A percentile compares a stretch with the other conserved stretches of the same genome.
Evolutionary conservation across 2,329 filamentous ascomycete genomes (phyloP).

Genomic region (Fusarium buharicum): DNA sequence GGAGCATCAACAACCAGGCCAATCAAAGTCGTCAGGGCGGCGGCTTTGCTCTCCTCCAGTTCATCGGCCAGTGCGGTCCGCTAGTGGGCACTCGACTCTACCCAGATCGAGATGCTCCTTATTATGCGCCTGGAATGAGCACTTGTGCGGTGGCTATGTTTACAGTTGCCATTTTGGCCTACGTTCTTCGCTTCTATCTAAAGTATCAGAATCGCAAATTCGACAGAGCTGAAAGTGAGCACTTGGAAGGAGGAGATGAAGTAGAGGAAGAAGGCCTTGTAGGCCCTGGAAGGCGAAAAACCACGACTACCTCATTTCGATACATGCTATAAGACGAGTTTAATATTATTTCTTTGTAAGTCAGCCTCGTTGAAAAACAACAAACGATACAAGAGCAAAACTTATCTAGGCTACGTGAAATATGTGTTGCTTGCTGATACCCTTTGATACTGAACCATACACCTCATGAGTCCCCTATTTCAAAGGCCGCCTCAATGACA

Average conservation of each 20-base stretch:
- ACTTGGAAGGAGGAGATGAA: slow-evolving; percentile 31
- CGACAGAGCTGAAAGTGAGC: slow-evolving; percentile 50
- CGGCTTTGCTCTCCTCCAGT: slow-evolving; percentile 82
- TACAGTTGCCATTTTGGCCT: slow-evolving; percentile 66
- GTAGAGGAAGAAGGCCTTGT: slow-evolving; percentile 57
- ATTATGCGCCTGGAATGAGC: slow-evolving; percentile 71
- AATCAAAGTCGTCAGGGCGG: slow-evolving; percentile 75
- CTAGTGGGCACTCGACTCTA: slow-evolving; percentile 75
- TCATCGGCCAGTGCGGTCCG: slow-evolving; percentile 84
- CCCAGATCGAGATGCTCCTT: slow-evolving; percentile 68
- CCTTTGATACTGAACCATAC: slow-evolving; percentile 17
- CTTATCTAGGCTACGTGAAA: slow-evolving; percentile 17
- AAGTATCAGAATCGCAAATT: slow-evolving; percentile 60
- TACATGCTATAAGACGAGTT: slow-evolving; percentile 57
- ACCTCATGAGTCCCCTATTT: neutral
- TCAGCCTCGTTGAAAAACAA: neutral
- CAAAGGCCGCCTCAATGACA: neutral
- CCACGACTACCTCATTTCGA: slow-evolving; percentile 50
- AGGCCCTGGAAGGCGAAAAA: slow-evolving; percentile 43
- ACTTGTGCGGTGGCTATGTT: slow-evolving; percentile 72
- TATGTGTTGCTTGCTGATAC: slow-evolving; percentile 27
- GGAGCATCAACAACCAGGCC: slow-evolving; percentile 87
- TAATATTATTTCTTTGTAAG: neutral
- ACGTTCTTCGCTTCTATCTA: slow-evolving; percentile 64
- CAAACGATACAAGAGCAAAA: neutral